Evolutionary conservation across 2,329 filamentous ascomycete species (phyloP).

Genomic region (Colletotrichum sp.): DNA sequence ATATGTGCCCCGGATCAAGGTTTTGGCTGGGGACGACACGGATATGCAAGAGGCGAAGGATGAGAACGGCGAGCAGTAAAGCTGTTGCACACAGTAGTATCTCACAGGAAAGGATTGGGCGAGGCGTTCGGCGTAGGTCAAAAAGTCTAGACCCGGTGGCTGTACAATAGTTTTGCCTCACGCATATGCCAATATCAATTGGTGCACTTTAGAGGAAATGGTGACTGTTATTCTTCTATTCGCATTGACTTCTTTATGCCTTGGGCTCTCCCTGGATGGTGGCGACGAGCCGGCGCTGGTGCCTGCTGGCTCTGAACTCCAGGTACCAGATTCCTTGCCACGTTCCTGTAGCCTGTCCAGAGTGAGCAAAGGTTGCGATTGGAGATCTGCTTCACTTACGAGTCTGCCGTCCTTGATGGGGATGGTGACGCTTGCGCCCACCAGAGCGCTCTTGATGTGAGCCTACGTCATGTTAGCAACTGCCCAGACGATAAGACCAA

Average conservation of each 20-base stretch:
- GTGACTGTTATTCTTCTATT: background rate
- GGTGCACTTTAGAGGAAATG: background rate
- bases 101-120: constrained; percentile 12
- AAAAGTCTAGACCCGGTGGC: constrained; percentile 12
- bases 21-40: constrained; percentile 67
- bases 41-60: constrained; percentile 60
- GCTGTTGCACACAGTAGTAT: background rate
- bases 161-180: constrained; percentile 17
- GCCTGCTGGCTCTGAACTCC: constrained; percentile 81
- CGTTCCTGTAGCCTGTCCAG: constrained; percentile 62
- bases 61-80: constrained; percentile 41
- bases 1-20: constrained; percentile 68
- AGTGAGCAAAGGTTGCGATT: background rate
- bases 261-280: constrained; percentile 88
- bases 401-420: constrained; percentile 88
- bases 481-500: background rate
- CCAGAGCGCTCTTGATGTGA: constrained; percentile 89
- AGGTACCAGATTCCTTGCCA: constrained; percentile 96
- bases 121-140: constrained; percentile 24
- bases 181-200: background rate
- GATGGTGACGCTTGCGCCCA: constrained; percentile 88
- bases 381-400: constrained; percentile 43
- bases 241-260: constrained; percentile 31
- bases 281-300: constrained; percentile 83
- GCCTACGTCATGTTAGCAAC: constrained; percentile 55